A percentile compares a stretch with the other conserved stretches of the same genome.
Evolutionary conservation across 768 basidiomycete genomes (phyloP).

Genomic region (Trametes elegans): DNA sequence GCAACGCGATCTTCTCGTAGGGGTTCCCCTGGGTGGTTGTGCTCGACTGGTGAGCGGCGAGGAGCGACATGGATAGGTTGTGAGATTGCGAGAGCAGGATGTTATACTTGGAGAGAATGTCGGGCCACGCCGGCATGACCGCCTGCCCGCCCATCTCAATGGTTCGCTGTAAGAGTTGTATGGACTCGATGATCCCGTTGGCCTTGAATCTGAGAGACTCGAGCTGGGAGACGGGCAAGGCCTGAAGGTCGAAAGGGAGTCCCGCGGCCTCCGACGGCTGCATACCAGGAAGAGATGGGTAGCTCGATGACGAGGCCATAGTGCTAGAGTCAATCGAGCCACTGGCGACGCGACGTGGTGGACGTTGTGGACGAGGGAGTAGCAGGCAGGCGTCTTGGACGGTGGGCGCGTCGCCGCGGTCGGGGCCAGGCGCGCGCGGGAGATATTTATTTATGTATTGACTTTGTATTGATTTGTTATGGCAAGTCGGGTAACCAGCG

Average conservation of each 20-base stretch:
- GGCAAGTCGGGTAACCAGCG: not conserved
- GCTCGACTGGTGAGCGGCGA: conserved; percentile 30
- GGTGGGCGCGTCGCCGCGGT: not conserved
- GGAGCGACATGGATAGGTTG: conserved; percentile 65
- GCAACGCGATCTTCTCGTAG: conserved; percentile 66
- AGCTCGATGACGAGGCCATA: not conserved
- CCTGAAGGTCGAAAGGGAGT: conserved; percentile 30
- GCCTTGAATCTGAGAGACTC: conserved; percentile 78
- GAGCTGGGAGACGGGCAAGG: conserved; percentile 62
- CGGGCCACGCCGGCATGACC: conserved; percentile 82
- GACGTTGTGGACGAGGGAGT: not conserved
- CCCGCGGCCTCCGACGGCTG: not conserved
- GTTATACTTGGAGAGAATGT: conserved; percentile 84
- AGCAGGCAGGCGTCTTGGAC: not conserved
- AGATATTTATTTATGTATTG: not conserved
- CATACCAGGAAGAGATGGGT: conserved; percentile 1
- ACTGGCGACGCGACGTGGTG: not conserved
- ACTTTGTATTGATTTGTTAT: not conserved
- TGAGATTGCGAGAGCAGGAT: conserved; percentile 81
- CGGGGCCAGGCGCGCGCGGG: not conserved
- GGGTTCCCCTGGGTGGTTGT: conserved; percentile 37
- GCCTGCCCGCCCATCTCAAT: conserved; percentile 56
- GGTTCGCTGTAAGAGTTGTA: conserved; percentile 59
- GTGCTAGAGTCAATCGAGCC: not conserved
- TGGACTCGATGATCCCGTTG: conserved; percentile 77